Conservation (phyloP, 768 basidiomycete genomes). For the Pseudohyphozyma bogoriensis region DNA sequence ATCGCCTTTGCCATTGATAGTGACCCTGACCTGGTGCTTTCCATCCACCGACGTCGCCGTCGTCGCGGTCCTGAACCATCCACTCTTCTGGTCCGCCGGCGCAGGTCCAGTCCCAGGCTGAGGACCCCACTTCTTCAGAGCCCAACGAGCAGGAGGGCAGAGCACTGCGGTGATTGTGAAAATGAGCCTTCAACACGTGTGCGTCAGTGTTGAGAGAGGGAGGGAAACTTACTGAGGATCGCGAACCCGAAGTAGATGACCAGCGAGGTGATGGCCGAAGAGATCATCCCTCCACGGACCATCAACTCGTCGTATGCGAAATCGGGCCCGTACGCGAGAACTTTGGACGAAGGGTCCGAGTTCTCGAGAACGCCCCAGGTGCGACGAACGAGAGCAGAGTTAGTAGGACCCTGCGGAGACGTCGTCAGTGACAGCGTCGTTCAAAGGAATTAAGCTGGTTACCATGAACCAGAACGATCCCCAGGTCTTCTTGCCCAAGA, state of each 20-base stretch:
- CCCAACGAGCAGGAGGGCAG: slow-evolving; percentile 14
- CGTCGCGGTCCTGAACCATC: slow-evolving; percentile 57
- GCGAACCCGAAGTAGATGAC: slow-evolving; percentile 9
- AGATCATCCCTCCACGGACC: slow-evolving; percentile 19
- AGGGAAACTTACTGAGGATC: neutral
- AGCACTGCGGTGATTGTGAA: neutral
- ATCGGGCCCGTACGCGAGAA: slow-evolving; percentile 51
- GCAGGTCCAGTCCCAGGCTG: slow-evolving; percentile 55
- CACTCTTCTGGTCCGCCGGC: slow-evolving; percentile 53
- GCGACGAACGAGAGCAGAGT: slow-evolving; percentile 49
- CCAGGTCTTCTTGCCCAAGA: neutral
- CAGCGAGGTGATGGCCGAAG: slow-evolving; percentile 14
- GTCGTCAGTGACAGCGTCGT: slow-evolving; percentile 40
- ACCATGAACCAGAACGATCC: slow-evolving; percentile 34
- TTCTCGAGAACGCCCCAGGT: slow-evolving; percentile 48
- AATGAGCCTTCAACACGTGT: neutral
- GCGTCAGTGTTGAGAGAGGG: neutral
- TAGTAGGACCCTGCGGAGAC: slow-evolving; percentile 45
- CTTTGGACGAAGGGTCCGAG: slow-evolving; percentile 26
- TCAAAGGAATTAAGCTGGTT: slow-evolving; percentile 39
- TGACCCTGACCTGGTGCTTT: slow-evolving; percentile 50
- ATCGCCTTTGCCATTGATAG: slow-evolving; percentile 59
- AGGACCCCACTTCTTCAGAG: slow-evolving; percentile 10
- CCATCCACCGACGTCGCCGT: slow-evolving; percentile 51
- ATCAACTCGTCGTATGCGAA: slow-evolving; percentile 70